A percentile compares a stretch with the other conserved stretches of the same genome.
These are phyloP conservation scores for Linnemannia schmuckeri DNA, from an alignment of 192 early-diverging fungal genomes.

Conservation along the genomic window DNA sequence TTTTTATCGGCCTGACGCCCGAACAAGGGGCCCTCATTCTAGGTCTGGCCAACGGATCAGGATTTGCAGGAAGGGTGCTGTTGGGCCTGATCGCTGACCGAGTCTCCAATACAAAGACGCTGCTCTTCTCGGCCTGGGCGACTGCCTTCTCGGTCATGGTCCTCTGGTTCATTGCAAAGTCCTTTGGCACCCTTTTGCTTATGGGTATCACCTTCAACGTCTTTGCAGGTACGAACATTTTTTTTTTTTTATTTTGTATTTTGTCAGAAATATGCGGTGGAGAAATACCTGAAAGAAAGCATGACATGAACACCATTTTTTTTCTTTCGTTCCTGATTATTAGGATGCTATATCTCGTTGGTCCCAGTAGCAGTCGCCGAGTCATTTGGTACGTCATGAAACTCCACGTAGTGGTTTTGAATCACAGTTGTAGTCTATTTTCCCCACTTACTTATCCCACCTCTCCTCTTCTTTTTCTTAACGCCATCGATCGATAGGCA, in stretches of 20 bases:
- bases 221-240: slow-evolving; percentile 31
- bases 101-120: slow-evolving; percentile 52
- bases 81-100: slow-evolving; percentile 56
- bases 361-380: slow-evolving; percentile 55
- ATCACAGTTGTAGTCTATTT: background rate
- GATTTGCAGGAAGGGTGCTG: slow-evolving; percentile 44
- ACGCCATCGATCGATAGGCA: slow-evolving; percentile 5
- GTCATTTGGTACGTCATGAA: slow-evolving; percentile 49
- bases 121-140: slow-evolving; percentile 46
- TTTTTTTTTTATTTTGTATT: background rate
- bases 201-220: slow-evolving; percentile 61
- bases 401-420: background rate
- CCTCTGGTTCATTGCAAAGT: slow-evolving; percentile 64
- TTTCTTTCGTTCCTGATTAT: background rate
- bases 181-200: slow-evolving; percentile 52
- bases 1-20: slow-evolving; percentile 37
- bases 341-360: slow-evolving; percentile 63
- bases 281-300: too few species aligned
- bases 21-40: slow-evolving; percentile 45
- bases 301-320: background rate
- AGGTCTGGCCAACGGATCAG: slow-evolving; percentile 40
- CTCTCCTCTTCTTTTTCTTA: background rate
- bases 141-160: slow-evolving; percentile 54
- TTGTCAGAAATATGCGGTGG: too few species aligned
- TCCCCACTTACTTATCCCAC: background rate